Base-by-base conservation (phyloP, 352 stramenopile species). In the Phytophthora megakarya region DNA sequence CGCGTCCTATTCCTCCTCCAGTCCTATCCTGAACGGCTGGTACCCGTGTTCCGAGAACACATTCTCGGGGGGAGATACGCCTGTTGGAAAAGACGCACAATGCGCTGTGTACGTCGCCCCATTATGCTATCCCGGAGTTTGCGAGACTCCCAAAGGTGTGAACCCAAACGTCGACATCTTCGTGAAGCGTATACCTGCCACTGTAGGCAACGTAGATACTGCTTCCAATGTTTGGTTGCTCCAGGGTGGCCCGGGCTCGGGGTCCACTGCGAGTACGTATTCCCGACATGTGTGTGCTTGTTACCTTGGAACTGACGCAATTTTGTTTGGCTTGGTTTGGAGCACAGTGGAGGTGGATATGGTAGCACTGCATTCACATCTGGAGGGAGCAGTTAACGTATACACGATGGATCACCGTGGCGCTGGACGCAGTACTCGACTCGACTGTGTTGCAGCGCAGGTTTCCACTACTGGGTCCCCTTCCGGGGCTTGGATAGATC, bases 391-490 rank as follows among this genome's bases (percentile, higher is more conserved):
- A 6, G 78, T 81, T 5, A 82, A 86, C 23, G 65, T 86, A 3
- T 86, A 86, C 50, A 86, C 78, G 19, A 82, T 86, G 69, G 75
- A 86, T 35, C 72, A 84, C 21, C 78, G 78, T 9, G 79, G 76
- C 35, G 81, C 70, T 5, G 76, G 79, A 16, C 74, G 76, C 3
- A 84, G 69, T 53, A 80, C 60, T 3, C 19, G 58, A 9, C 37
- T 88, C 4, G 56, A 80, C 33, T 88, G 79, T 25, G 70, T 75
- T 1, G 70, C 79, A 15, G 51, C 72, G 3, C 79, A 84, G 23
- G 64, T 47, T 0, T 70, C 67, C 1, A 83, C 65, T 1, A 69
- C 50, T 9, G 79, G 74, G 0, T 84, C 73, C 5, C 73, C 75
- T 1, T 49, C 13, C 15, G 68, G 75, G 6, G 53, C 23, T 15